A percentile compares a stretch with the other conserved stretches of the same genome.
Evolutionary conservation across 345 rosid genomes (phyloP).

Genomic region (Hibiscus syriacus): DNA sequence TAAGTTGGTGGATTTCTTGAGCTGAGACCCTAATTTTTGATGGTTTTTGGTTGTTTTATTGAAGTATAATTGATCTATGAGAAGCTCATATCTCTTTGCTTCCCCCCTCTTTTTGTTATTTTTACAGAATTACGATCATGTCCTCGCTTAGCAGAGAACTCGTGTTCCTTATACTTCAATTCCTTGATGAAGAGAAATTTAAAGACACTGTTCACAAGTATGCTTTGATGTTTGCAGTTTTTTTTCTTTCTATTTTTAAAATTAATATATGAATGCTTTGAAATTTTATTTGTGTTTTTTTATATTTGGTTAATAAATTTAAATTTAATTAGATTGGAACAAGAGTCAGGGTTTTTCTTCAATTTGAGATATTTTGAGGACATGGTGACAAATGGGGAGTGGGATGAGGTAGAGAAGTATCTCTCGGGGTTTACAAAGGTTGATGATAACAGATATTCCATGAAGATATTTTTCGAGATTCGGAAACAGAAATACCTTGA

Average conservation of each 20-base stretch:
- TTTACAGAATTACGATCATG: slow-evolving; percentile 34
- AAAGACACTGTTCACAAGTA: slow-evolving; percentile 75
- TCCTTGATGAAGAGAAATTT: slow-evolving; percentile 83
- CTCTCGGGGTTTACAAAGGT: slow-evolving; percentile 73
- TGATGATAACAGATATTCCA: slow-evolving; percentile 78
- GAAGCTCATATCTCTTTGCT: slow-evolving; percentile 25
- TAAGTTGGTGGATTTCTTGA: neutral
- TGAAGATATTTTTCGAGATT: slow-evolving; percentile 87
- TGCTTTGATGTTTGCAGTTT: neutral
- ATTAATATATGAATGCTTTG: too few relatives aligned
- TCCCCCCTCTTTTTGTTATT: neutral
- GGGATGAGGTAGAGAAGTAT: slow-evolving; percentile 88
- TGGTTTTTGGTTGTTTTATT: neutral
- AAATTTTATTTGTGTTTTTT: too few relatives aligned
- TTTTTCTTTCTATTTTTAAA: too few relatives aligned
- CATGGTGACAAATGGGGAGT: slow-evolving; percentile 79
- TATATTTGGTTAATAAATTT: neutral
- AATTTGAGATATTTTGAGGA: slow-evolving; percentile 84
- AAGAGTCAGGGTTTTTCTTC: slow-evolving; percentile 82
- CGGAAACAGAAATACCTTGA: slow-evolving; percentile 94
- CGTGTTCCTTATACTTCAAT: slow-evolving; percentile 82
- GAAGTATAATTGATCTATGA: slow-evolving; percentile 8
- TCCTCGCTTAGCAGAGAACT: slow-evolving; percentile 78
- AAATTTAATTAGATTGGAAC: slow-evolving; percentile 57
- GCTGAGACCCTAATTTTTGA: slow-evolving; percentile 1